Evolutionary conservation across 495 filamentous ascomycete genomes (phyloP), one percentile per base, ranked within the genome.

Genomic region (Penicillium paradoxum): DNA sequence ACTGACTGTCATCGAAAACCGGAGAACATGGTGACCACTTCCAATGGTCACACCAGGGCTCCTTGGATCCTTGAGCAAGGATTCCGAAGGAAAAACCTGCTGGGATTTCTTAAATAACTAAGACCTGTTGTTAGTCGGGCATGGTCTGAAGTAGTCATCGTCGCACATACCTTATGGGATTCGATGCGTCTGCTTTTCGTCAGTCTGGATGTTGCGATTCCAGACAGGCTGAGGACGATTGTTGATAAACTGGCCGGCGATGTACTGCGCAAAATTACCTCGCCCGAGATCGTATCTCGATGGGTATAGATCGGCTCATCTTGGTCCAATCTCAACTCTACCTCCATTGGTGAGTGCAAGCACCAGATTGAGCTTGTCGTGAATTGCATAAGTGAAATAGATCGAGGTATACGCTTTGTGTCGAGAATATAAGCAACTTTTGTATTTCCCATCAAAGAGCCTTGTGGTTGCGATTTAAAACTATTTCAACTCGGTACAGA

Each of bases 281-380:
- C 27, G 48, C 48, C 48, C 9, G 48, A 42, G 14, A 51, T 18
- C 8, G 19, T 51, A 43, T 42, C 48, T 42, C 10, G 47, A 22
- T 5, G 6, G 1, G 47, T 41, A 22, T 50, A 50, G 7, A 13
- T 24, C 10, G 38, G 17, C 18, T 43, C 27, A 34, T 17, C 4
- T 24, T 33, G 14, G n/a, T 51, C 38, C 29, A 51, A 14, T 9
- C 8, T 42, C 14, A 51, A 33, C 17, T 51, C 49, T 8, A 43
- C 18, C 5, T 43, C n/a, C 18, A 51, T 32, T 18, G 27, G 29
- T 34, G 49, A 15, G 8, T 13, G 29, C 17, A 14, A 10, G 14
- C 41, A 18, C n/a, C 7, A 3, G 18, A 42, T 17, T 25, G 30
- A 24, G 21, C 30, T 21, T 19, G 42, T 30, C 3, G 34, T 21